phyloP scores from a whole-genome alignment of 768 basidiomycete species.

The Leccinum uliginosum region DNA sequence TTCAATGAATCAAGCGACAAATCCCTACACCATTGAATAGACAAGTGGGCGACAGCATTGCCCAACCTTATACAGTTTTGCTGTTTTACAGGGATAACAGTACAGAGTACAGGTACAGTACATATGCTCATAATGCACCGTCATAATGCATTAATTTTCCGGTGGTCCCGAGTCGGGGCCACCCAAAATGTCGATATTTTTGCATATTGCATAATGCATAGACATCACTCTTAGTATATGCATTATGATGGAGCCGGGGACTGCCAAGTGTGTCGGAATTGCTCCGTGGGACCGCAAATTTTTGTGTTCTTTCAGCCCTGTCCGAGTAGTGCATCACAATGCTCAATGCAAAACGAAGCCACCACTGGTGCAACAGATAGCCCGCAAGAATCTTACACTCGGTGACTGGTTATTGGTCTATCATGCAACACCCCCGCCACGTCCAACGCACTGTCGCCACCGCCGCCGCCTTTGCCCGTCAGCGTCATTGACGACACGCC shows the following conservation, averaged over 20 bases:
- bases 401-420: background rate
- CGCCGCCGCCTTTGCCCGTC: conserved; percentile 1
- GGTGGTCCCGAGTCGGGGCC: background rate
- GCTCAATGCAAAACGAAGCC: background rate
- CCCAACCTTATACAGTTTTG: too few species aligned
- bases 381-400: background rate
- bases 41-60: too few species aligned
- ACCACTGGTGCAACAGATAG: background rate
- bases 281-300: background rate
- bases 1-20: too few species aligned
- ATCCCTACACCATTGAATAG: too few species aligned
- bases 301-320: background rate
- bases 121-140: background rate
- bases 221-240: background rate
- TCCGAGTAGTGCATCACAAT: background rate
- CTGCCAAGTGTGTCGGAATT: background rate
- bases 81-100: too few species aligned
- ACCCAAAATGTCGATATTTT: background rate
- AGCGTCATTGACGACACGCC: background rate
- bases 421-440: background rate
- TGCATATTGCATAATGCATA: background rate
- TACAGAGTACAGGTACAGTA: too few species aligned
- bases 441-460: too few species aligned
- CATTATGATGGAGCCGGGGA: background rate
- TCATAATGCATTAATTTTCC: background rate